Base-by-base conservation (phyloP, 2,329 filamentous ascomycete genomes). In the Sphaerulina vaccinii region DNA sequence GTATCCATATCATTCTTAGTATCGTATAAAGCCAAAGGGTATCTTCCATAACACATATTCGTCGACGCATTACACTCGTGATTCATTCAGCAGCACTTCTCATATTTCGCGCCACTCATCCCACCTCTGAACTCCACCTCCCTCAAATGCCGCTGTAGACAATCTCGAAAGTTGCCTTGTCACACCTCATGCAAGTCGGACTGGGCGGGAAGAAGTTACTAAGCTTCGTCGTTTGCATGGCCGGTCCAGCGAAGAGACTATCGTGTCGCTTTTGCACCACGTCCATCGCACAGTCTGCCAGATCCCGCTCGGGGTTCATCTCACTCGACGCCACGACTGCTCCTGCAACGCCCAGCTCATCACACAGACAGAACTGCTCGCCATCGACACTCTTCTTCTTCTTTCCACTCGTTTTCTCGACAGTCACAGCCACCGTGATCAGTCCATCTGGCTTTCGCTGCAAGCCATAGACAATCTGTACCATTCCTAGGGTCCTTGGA, bases 91-190 rank as follows among this genome's bases (percentile, higher is more conserved):
- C 27, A 32, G 27, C 27, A 32, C 11, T 3, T 32, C 4, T 13
- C 27, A 32, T 13, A 15, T 32, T 15, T 9, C 23, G 13, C 22
- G n/a, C 35, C 15, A 6, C 36, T 29, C 24, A 10, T 6, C 22
- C 22, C 10, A 9, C 29, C 15, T 19, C n/a, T 23, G 22, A 8
- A 11, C 29, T 42, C 6, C 27, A 27, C 8, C n/a, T 15, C 41
- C 10, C 22, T 51, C 22, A 54, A 11, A 49, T 35, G n/a, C 56
- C 54, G 11, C 54, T 53, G 42, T 54, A 59, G 27, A 59, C 43
- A n/a, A 49, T 53, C 51, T 55, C 46, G 11, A 55, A 53, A 9
- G 49, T 55, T 3, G 27, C 18, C 47, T 55, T 55, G 22, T 42
- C 29, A 32, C 57, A 59, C 32, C 18, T 47, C 18, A 22, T 40